Evolutionary conservation across 148 eudicot species (phyloP).

Genomic region (Simmondsia chinensis): DNA sequence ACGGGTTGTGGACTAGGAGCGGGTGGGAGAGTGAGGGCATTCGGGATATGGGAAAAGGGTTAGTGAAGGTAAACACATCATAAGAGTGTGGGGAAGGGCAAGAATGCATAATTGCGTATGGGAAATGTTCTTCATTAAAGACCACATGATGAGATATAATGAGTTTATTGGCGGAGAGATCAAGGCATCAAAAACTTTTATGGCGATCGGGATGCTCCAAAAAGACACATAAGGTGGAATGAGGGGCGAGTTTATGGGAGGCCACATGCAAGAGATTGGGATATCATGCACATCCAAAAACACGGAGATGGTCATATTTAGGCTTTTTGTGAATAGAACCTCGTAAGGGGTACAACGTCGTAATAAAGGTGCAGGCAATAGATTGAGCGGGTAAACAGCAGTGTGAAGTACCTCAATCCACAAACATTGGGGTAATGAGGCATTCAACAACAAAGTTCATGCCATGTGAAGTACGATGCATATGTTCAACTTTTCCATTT

Average conservation of each 20-base stretch:
- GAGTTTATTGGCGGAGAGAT: background rate
- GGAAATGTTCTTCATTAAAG: background rate
- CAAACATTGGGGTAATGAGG: too few species aligned
- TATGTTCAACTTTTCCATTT: too few species aligned
- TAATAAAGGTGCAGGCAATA: too few species aligned
- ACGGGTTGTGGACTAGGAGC: too few species aligned
- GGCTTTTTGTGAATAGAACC: background rate
- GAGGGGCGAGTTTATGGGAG: background rate
- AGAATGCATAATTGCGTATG: background rate
- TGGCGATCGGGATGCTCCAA: background rate
- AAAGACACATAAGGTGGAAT: background rate
- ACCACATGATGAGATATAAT: background rate
- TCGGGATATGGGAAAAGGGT: too few species aligned
- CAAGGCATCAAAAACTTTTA: background rate
- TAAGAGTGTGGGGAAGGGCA: too few species aligned
- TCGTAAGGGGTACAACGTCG: background rate
- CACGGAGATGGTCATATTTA: background rate
- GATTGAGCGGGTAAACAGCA: too few species aligned
- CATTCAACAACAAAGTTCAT: too few species aligned
- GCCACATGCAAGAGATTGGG: background rate
- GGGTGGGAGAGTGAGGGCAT: too few species aligned
- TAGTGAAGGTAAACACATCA: too few species aligned
- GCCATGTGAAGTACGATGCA: too few species aligned
- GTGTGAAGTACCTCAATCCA: too few species aligned
- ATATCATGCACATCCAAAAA: background rate